Conservation (phyloP, 2,329 filamentous ascomycete genomes). For the Xylariaceae sp. region DNA sequence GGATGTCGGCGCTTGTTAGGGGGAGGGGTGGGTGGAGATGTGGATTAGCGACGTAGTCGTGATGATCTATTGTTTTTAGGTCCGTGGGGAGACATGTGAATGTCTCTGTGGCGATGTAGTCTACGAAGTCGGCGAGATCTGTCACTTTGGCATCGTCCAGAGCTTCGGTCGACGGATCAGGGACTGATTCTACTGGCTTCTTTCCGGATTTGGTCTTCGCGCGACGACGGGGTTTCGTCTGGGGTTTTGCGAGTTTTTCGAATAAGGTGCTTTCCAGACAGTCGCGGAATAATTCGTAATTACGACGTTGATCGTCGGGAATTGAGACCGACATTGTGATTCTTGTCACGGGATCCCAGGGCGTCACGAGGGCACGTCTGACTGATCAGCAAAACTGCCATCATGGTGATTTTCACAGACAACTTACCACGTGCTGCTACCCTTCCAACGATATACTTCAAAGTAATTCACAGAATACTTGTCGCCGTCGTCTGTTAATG, state of each 20-base stretch:
- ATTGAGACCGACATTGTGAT: constrained; percentile 18
- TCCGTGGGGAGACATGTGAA: constrained; percentile 60
- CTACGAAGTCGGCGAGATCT: constrained; percentile 73
- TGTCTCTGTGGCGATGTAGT: constrained; percentile 67
- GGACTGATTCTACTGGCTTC: constrained; percentile 10
- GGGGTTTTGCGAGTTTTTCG: constrained; percentile 46
- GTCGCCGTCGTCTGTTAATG: neutral
- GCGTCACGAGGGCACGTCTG: neutral
- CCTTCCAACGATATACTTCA: too few relatives aligned
- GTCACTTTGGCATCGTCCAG: constrained; percentile 39
- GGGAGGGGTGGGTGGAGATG: constrained; percentile 53
- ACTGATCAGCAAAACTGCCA: neutral
- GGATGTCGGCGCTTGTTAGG: constrained; percentile 46
- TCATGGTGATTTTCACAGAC: neutral
- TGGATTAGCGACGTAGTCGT: constrained; percentile 47
- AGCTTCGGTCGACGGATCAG: neutral
- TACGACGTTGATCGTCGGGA: constrained; percentile 33
- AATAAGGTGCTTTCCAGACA: constrained; percentile 66
- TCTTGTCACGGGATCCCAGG: neutral
- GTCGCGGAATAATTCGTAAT: constrained; percentile 68
- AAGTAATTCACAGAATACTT: too few relatives aligned
- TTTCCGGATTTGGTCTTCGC: constrained; percentile 35
- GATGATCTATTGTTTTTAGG: constrained; percentile 58
- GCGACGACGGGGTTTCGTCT: constrained; percentile 43
- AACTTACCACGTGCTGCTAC: neutral